phyloP scores from a whole-genome alignment of 768 basidiomycete species.

The Mycena floridula region DNA sequence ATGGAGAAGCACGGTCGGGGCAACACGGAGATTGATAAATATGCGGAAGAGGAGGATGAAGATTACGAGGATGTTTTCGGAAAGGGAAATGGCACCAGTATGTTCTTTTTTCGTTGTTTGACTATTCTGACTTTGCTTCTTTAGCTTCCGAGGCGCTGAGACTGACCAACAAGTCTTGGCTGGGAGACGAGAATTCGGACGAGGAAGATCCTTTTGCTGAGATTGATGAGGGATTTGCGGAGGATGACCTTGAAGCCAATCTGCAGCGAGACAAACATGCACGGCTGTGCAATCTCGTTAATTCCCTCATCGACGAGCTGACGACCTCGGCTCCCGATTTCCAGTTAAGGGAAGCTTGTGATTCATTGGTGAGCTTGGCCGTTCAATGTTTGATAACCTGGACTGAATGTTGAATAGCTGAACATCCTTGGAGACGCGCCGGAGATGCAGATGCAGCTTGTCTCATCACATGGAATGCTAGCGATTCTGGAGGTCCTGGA shows the following conservation, averaged over 20 bases:
- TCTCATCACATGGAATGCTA: constrained; percentile 91
- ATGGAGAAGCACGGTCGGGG: constrained; percentile 45
- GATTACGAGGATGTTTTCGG: constrained; percentile 96
- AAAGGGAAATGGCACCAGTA: constrained; percentile 62
- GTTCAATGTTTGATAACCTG: constrained; percentile 4
- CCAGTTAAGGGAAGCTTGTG: constrained; percentile 77
- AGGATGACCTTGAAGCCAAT: constrained; percentile 89
- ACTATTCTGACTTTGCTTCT: constrained; percentile 12
- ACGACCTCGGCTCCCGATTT: constrained; percentile 78
- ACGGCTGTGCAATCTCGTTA: constrained; percentile 73
- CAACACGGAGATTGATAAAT: constrained; percentile 73
- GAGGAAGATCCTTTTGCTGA: constrained; percentile 97
- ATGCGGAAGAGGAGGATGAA: constrained; percentile 81
- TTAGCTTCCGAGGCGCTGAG: constrained; percentile 69
- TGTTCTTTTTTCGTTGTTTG: constrained; percentile 19
- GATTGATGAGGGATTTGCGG: constrained; percentile 92
- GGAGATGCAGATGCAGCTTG: constrained; percentile 84
- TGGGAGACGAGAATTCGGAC: constrained; percentile 78
- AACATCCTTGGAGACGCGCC: constrained; percentile 70
- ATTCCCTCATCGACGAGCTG: constrained; percentile 81
- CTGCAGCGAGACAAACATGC: constrained; percentile 92
- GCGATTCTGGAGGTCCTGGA: constrained; percentile 93
- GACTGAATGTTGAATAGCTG: constrained; percentile 42
- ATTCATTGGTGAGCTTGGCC: constrained; percentile 66
- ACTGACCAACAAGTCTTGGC: constrained; percentile 87